Base-by-base conservation (phyloP, 2,329 filamentous ascomycete species). In the Fonsecaea monophora region DNA sequence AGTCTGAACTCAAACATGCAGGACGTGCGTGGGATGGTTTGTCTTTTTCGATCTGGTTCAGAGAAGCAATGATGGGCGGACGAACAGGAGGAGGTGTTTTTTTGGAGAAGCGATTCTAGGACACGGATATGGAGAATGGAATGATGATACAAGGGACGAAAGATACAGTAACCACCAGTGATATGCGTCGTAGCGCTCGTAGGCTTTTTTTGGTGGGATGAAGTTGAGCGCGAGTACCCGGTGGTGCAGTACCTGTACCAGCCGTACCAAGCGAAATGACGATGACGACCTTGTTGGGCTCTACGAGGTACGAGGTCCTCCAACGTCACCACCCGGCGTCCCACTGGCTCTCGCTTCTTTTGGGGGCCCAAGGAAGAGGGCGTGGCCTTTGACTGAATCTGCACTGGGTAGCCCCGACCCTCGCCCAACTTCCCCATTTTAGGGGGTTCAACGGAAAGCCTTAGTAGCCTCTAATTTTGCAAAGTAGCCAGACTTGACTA, bases 81-180 rank as follows among this genome's bases (percentile, higher is more conserved):
- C 8, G 50, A 45, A 42, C 48, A 30, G 48, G n/a, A 56, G 18
- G n/a, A 50, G 45, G 18, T 53, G 40, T 37, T 37, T 35, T 37
- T 37, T 61, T 53, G 48, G 48, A 53, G 59, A 50, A 45, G 15
- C 5, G 40, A 50, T 50, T 50, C 45, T 9, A 50, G 45, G 45
- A 50, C 9, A 50, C 10, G 45, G 21, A 50, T 8, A 50, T 25
- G 18, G 45, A 50, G 34, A 45, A 45, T 53, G 34, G 48, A 15
- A 61, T 32, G 30, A 61, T 25, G 59, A 61, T 61, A 61, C 59
- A 21, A 61, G 59, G 59, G 53, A 54, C 59, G 59, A n/a, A 32
- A 37, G 53, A 55, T 55, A 55, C 30, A 55, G 30, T 35, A n/a
- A n/a, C 53, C 25, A 13, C 34, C 8, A 55, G 30, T 18, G 25